Evolutionary conservation across 257 asterid genomes (phyloP).

Genomic region (Salvia splendens): DNA sequence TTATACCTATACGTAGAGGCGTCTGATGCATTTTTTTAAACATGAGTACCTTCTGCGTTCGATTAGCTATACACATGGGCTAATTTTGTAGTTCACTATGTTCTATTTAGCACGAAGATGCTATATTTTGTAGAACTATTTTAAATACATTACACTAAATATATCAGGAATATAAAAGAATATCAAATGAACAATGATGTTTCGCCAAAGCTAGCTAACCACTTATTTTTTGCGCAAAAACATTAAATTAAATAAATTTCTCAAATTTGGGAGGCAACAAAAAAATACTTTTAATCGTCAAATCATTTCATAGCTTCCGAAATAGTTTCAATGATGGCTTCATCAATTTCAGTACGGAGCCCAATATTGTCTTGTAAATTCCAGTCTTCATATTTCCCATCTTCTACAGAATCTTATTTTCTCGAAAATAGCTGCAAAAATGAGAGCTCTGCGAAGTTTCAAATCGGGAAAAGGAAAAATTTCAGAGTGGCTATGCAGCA

Average conservation of each 20-base stretch:
- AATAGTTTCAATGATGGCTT: slow-evolving; percentile 40
- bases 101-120: no score
- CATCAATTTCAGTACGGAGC: slow-evolving; percentile 41
- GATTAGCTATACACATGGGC: no score
- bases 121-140: no score
- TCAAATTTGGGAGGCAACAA: not conserved
- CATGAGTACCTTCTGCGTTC: no score
- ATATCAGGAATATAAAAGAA: no score
- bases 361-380: slow-evolving; percentile 25
- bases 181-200: not conserved
- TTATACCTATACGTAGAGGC: no score
- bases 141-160: no score
- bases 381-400: slow-evolving; percentile 25
- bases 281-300: not conserved
- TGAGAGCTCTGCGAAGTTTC: slow-evolving; percentile 11
- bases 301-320: slow-evolving; percentile 7
- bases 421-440: slow-evolving; percentile 24
- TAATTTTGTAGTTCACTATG: no score
- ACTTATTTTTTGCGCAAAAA: not conserved
- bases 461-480: slow-evolving; percentile 22
- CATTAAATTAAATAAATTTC: not conserved
- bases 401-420: slow-evolving; percentile 11
- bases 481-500: slow-evolving; percentile 67
- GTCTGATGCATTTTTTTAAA: no score
- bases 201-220: slow-evolving; percentile 14